Conservation (phyloP, 768 basidiomycete species). For the Coprinellus micaceus region DNA sequence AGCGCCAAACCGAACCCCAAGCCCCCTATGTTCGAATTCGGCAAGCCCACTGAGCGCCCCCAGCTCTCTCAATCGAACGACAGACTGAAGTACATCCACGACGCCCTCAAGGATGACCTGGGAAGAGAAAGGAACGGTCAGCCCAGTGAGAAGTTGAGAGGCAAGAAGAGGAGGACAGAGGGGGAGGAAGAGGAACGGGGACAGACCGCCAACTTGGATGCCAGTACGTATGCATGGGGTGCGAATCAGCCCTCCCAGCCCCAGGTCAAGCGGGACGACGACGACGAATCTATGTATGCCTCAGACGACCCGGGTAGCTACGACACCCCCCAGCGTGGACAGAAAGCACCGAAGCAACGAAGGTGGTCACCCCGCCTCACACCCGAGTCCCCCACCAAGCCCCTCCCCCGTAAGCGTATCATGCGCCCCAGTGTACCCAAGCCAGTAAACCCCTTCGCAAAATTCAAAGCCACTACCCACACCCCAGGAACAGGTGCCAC, state of each 20-base stretch:
- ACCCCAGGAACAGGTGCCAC: not conserved
- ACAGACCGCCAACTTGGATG: not conserved
- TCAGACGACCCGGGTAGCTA: not conserved
- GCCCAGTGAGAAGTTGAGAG: not conserved
- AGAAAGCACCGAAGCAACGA: not conserved
- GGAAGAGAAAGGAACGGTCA: not conserved
- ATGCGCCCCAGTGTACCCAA: no score
- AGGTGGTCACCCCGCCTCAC: not conserved
- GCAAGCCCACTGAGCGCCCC: not conserved
- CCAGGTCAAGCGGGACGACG: not conserved
- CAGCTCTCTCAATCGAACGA: not conserved
- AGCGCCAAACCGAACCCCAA: not conserved
- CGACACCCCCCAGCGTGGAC: not conserved
- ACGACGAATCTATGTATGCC: not conserved
- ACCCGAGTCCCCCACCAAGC: not conserved
- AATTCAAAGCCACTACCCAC: not conserved
- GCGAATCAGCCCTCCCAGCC: not conserved
- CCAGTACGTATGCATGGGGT: not conserved
- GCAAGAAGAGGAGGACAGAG: not conserved
- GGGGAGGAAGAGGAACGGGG: not conserved
- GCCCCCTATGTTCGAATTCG: not conserved
- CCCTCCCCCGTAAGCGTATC: no score
- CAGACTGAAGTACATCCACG: not conserved
- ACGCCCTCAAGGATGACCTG: not conserved
- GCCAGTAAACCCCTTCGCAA: not conserved